Conservation (phyloP, 2,329 filamentous ascomycete species). For the Sporothrix pseudoabietina region DNA sequence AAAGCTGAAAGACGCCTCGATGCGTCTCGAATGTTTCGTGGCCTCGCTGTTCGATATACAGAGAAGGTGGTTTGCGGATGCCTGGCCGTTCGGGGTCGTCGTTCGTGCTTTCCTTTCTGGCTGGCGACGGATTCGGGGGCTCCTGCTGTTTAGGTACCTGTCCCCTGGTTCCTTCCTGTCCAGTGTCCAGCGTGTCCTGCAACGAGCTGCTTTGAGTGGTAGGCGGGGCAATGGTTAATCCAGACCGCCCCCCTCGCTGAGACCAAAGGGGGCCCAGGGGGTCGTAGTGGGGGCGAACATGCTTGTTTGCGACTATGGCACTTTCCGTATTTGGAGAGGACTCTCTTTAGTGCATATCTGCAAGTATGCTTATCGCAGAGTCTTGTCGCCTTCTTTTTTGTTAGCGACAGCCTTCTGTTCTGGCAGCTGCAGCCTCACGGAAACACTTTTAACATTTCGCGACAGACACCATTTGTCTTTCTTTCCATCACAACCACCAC, state of each 20-base stretch:
- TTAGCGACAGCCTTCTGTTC: constrained; percentile 2
- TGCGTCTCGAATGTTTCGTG: neutral
- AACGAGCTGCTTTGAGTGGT: constrained; percentile 25
- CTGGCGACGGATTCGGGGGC: constrained; percentile 12
- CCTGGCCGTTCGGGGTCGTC: constrained; percentile 8
- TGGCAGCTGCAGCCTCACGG: neutral
- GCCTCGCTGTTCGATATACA: neutral
- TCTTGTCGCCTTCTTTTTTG: constrained; percentile 13
- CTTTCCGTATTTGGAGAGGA: neutral
- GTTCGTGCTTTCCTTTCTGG: neutral
- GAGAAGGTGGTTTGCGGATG: constrained; percentile 20
- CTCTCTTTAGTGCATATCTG: neutral
- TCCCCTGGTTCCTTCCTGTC: neutral
- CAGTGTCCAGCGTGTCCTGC: constrained; percentile 4
- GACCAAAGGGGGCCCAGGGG: constrained; percentile 26
- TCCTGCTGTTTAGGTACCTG: constrained; percentile 5
- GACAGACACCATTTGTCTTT: neutral
- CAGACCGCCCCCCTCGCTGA: constrained; percentile 30
- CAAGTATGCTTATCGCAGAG: neutral
- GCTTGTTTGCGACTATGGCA: constrained; percentile 20
- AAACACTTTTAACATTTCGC: neutral
- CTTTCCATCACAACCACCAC: neutral
- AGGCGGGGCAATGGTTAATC: constrained; percentile 35
- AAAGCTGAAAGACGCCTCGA: neutral
- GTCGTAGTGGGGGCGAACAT: constrained; percentile 19